phyloP scores from a whole-genome alignment of 2,329 filamentous ascomycete genomes.

The Septoria linicola region DNA sequence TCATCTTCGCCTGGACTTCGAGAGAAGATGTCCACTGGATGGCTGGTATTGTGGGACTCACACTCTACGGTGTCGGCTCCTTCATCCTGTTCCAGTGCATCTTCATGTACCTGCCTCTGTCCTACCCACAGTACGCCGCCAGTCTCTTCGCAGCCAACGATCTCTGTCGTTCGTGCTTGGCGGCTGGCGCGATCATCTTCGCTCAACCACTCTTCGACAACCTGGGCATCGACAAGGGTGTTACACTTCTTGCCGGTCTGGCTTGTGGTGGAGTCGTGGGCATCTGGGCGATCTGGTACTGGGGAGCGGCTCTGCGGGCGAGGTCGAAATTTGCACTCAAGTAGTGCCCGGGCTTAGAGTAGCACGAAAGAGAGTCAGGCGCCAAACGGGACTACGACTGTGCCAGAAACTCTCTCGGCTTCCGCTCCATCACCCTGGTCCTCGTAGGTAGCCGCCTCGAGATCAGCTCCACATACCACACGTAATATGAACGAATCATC shows the following conservation, averaged over 20 bases:
- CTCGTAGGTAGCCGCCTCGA: too few relatives aligned
- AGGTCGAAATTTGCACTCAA: constrained; percentile 58
- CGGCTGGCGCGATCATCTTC: constrained; percentile 61
- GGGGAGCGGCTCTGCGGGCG: constrained; percentile 54
- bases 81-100: constrained; percentile 48
- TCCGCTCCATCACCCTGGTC: too few relatives aligned
- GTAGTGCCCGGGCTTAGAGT: constrained; percentile 25
- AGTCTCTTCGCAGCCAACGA: constrained; percentile 62
- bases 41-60: constrained; percentile 43
- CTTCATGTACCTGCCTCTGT: constrained; percentile 43
- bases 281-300: constrained; percentile 59
- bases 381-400: too few relatives aligned
- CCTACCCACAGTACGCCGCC: constrained; percentile 51
- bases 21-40: constrained; percentile 40
- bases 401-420: too few relatives aligned
- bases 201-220: constrained; percentile 59
- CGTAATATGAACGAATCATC: too few relatives aligned
- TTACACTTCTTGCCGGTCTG: constrained; percentile 55
- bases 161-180: constrained; percentile 58
- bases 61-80: constrained; percentile 41
- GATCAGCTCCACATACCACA: too few relatives aligned
- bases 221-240: constrained; percentile 59
- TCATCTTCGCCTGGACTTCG: constrained; percentile 38
- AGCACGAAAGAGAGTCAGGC: too few relatives aligned
- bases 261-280: constrained; percentile 41